Percentiles rank a stretch among this genome's conserved stretches.
Conservation (phyloP, 2,329 filamentous ascomycete genomes). For the Cladorrhinum sp. region DNA sequence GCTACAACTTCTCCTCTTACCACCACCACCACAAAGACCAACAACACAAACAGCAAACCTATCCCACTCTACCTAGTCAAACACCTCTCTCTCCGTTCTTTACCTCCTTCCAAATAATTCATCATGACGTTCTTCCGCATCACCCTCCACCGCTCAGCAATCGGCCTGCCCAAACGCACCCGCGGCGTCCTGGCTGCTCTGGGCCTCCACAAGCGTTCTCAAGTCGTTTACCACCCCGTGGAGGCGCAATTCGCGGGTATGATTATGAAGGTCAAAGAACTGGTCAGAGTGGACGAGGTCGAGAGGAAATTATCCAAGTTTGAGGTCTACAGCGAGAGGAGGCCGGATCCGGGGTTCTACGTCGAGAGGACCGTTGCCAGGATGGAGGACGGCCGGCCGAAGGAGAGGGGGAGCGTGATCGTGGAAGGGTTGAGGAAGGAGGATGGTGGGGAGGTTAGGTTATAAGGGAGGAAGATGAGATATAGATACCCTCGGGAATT, state of each 20-base stretch:
- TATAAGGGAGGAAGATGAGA: constrained; percentile 5
- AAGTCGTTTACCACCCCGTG: constrained; percentile 87
- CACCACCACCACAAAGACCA: background rate
- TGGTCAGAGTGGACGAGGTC: constrained; percentile 80
- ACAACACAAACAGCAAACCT: background rate
- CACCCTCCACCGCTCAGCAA: constrained; percentile 83
- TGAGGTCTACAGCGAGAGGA: constrained; percentile 68
- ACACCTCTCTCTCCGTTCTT: background rate
- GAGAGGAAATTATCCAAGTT: constrained; percentile 58
- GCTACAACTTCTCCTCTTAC: background rate
- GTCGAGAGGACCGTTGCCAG: constrained; percentile 67
- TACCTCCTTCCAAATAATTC: constrained; percentile 10
- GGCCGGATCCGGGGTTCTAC: constrained; percentile 77
- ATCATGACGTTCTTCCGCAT: constrained; percentile 83
- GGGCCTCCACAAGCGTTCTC: constrained; percentile 78
- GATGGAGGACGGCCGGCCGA: constrained; percentile 34
- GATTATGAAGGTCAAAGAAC: constrained; percentile 91
- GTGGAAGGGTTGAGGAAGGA: constrained; percentile 22
- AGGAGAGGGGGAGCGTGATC: constrained; percentile 3
- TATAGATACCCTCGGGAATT: no score
- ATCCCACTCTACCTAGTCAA: background rate
- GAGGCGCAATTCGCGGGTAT: constrained; percentile 78
- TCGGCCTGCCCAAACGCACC: constrained; percentile 78
- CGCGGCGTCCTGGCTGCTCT: constrained; percentile 80
- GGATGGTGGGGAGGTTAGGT: constrained; percentile 18